phyloP scores from a whole-genome alignment of 768 basidiomycete species.

The Lactarius sp. region DNA sequence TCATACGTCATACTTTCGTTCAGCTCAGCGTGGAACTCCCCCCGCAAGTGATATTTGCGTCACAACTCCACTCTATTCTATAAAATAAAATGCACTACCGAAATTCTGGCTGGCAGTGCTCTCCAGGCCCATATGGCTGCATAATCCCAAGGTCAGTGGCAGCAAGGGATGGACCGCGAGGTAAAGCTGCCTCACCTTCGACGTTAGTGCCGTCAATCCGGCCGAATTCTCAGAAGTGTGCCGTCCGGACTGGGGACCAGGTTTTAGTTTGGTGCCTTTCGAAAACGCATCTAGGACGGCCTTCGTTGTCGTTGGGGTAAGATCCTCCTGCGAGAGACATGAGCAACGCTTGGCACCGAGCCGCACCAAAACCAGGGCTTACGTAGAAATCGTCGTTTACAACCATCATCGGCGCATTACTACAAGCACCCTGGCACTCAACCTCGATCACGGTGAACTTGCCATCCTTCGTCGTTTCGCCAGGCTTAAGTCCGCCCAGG shows the following conservation, averaged over 20 bases:
- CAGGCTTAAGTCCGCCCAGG: constrained; percentile 78
- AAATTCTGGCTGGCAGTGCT: constrained; percentile 84
- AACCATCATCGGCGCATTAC: constrained; percentile 96
- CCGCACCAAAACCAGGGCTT: constrained; percentile 19
- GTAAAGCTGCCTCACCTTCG: constrained; percentile 48
- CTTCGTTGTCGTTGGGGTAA: constrained; percentile 71
- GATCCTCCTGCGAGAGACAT: constrained; percentile 59
- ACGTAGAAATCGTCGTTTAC: constrained; percentile 97
- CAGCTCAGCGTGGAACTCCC: background rate
- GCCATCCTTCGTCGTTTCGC: constrained; percentile 90
- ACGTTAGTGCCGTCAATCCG: constrained; percentile 73
- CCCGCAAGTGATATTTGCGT: background rate
- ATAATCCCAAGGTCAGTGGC: background rate
- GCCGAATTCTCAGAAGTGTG: constrained; percentile 91
- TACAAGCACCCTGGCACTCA: constrained; percentile 97
- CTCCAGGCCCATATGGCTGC: constrained; percentile 92
- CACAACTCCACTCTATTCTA: constrained; percentile 1
- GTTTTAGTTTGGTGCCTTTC: constrained; percentile 80
- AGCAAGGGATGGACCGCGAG: constrained; percentile 13
- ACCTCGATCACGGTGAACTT: constrained; percentile 98
- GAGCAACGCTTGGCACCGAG: constrained; percentile 19
- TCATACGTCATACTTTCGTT: background rate
- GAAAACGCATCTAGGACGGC: constrained; percentile 75
- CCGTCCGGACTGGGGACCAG: constrained; percentile 89
- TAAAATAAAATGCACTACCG: constrained; percentile 37